These are phyloP conservation scores for Cynara cardunculus DNA, from an alignment of 129 eudicot genomes.

Conservation along the genomic window DNA sequence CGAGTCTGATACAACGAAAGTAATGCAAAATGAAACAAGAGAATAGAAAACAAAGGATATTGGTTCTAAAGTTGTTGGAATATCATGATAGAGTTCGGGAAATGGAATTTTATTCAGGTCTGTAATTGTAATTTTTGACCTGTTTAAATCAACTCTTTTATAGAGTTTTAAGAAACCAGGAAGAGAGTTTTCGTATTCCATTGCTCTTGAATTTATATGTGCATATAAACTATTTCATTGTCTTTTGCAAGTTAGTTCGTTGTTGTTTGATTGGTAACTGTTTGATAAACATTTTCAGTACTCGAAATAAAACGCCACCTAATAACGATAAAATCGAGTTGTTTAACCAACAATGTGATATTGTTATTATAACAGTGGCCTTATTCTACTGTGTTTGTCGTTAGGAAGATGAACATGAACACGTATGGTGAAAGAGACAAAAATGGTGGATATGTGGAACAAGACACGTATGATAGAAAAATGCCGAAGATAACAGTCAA, in stretches of 20 bases:
- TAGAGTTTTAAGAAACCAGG: not conserved
- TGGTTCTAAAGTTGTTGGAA: not conserved
- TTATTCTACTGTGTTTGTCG: not conserved
- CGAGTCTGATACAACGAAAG: not conserved
- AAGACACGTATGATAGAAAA: not conserved
- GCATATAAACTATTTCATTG: not conserved
- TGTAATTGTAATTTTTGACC: not conserved
- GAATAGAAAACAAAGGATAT: not conserved
- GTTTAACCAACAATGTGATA: not conserved
- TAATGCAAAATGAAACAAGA: not conserved
- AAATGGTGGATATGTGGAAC: constrained; percentile 18
- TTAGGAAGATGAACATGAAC: not conserved
- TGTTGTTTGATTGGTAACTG: not conserved
- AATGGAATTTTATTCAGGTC: not conserved
- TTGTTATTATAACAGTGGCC: too few relatives aligned
- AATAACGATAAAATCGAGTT: not conserved
- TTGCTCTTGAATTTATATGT: not conserved
- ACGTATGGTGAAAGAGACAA: not conserved
- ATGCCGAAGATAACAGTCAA: not conserved
- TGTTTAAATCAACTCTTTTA: not conserved
- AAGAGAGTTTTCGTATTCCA: not conserved
- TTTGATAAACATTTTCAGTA: not conserved
- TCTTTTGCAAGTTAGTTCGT: not conserved
- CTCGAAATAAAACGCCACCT: not conserved
- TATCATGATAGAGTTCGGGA: not conserved